Conservation (phyloP, 768 basidiomycete species). For the Mrakia gelida region DNA sequence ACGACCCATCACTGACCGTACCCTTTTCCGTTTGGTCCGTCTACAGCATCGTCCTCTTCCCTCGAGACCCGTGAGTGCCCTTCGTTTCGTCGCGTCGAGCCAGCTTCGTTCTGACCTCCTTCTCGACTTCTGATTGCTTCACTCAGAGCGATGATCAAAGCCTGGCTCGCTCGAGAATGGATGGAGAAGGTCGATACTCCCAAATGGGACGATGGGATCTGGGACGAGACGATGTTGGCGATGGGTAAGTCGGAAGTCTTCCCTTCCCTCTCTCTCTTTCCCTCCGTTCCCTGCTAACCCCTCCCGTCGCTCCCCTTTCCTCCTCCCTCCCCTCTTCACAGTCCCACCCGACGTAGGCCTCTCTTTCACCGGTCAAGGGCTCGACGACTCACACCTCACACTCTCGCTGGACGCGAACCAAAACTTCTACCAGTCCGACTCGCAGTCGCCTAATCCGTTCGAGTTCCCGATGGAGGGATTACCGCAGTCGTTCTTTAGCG, state of each 20-base stretch:
- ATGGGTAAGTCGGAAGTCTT: constrained; percentile 1
- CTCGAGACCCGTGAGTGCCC: constrained; percentile 11
- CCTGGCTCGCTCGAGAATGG: constrained; percentile 28
- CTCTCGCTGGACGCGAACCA: constrained; percentile 20
- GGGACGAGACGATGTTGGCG: constrained; percentile 26
- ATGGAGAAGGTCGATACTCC: not conserved
- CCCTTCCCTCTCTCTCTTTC: not conserved
- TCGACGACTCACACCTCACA: constrained; percentile 19
- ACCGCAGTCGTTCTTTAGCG: not conserved
- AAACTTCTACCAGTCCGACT: too few relatives aligned
- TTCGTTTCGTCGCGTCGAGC: too few relatives aligned
- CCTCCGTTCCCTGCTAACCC: not conserved
- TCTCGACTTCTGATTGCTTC: not conserved
- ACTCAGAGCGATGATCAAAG: constrained; percentile 15
- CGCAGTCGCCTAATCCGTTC: not conserved
- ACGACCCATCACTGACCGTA: not conserved
- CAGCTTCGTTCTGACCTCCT: not conserved
- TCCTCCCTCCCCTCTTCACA: not conserved
- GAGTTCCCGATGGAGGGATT: not conserved
- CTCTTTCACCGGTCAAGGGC: constrained; percentile 23
- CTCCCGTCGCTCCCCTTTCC: not conserved
- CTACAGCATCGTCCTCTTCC: not conserved
- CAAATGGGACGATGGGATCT: not conserved
- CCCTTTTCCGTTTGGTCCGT: not conserved
- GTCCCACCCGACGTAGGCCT: constrained; percentile 22